Evolutionary conservation across 2,329 filamentous ascomycete species (phyloP), one percentile per base, ranked within the genome.

Genomic region (Diaporthe sp.): DNA sequence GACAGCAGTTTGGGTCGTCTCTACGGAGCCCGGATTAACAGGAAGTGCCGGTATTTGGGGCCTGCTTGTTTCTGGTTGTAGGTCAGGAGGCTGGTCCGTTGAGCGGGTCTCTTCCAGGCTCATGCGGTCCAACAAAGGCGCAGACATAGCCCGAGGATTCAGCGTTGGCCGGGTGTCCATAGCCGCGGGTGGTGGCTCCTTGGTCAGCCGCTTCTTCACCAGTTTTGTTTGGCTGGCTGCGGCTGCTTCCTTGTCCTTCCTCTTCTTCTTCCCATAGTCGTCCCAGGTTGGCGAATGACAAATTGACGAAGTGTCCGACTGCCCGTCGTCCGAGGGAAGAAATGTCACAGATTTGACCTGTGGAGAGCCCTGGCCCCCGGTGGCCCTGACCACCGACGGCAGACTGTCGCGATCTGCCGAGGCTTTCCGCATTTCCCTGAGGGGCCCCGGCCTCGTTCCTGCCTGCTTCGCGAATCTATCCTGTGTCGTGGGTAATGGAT

Each of bases 201-300:
- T 88, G 81, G 78, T 84, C 74, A 67, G 76, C 74, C 81, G 85
- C 77, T 81, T 86, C 77, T 83, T 85, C 22, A 82, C 78, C 9
- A 82, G 81, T 73, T 82, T 87, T 75, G 80, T 82, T 55, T 85
- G 83, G 62, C 81, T 83, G n/a, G 70, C 31, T 28, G n/a, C 39
- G 46, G 59, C 42, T 22, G 39, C 83, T 19, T 83, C 82, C 79
- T 88, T 89, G 80, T 88, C 89, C 77, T 90, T 88, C 79, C 87
- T 88, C 78, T 88, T 90, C 77, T 85, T 87, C 28, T 87, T 86
- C 3, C 86, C 86, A 78, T 89, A 89, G 31, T 89, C 87, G 77
- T 91, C 90, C 91, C 91, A 92, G 73, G 87, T 91, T 2, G 91
- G 91, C 1, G 91, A 92, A 73, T 91, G 89, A 76, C 91, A 92